Evolutionary conservation across 306 rosid species (phyloP).

Genomic region (Cotoneaster glaucophyllus): DNA sequence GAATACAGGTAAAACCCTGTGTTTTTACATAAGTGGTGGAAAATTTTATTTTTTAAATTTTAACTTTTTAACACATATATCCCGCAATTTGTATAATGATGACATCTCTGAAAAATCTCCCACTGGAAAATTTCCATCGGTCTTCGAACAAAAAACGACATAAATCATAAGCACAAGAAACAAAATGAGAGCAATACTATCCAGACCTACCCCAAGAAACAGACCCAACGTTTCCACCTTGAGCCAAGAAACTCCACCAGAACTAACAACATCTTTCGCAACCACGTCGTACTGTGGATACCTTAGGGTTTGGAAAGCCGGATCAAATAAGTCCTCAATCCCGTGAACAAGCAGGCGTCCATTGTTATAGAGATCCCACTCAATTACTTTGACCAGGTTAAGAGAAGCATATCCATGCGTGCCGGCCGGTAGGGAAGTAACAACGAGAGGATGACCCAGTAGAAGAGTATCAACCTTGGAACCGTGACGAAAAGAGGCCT

Average conservation of each 20-base stretch:
- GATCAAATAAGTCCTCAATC: conserved; percentile 7
- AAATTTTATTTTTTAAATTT: too few species aligned
- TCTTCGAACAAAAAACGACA: neutral
- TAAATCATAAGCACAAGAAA: too few species aligned
- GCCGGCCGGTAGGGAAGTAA: neutral
- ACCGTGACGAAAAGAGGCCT: neutral
- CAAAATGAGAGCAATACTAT: fast-evolving
- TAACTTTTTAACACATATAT: too few species aligned
- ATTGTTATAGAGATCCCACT: conserved; percentile 3
- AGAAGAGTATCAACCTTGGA: conserved; percentile 8
- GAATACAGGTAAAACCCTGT: too few species aligned
- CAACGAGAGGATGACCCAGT: neutral
- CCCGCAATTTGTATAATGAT: too few species aligned
- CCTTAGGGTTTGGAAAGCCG: neutral
- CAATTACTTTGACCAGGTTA: neutral
- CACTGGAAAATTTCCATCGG: too few species aligned
- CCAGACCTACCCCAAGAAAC: neutral
- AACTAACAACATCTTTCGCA: neutral
- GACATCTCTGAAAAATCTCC: too few species aligned
- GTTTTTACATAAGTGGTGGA: fast-evolving
- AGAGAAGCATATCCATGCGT: neutral
- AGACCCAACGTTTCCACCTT: neutral
- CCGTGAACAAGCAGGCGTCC: conserved; percentile 2
- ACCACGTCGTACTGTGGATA: neutral
- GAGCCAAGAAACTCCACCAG: neutral